Evolutionary conservation across 1,284 basidiomycete genomes (phyloP).

Genomic region (Ganoderma boninense): DNA sequence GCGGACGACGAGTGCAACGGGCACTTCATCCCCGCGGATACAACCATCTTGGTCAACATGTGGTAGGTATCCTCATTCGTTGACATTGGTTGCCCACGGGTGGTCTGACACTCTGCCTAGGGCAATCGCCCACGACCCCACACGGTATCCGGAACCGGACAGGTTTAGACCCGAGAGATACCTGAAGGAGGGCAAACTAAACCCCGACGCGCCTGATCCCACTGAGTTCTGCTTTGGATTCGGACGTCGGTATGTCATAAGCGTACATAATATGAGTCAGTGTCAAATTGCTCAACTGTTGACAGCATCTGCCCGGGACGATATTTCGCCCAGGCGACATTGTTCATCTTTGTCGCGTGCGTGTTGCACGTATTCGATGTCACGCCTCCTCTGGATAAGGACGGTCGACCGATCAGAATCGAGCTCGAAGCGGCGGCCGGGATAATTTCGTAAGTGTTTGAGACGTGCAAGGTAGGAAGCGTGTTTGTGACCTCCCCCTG

Average conservation of each 20-base stretch:
- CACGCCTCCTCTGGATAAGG: background rate
- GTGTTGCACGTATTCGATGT: background rate
- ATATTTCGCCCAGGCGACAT: background rate
- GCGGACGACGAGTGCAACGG: conserved; percentile 36
- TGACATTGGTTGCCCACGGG: background rate
- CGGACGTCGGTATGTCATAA: conserved; percentile 13
- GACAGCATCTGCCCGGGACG: conserved; percentile 3
- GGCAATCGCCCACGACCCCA: conserved; percentile 13
- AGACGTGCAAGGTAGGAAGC: too few species aligned
- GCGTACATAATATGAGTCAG: background rate
- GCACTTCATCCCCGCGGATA: conserved; percentile 31
- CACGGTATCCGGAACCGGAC: conserved; percentile 11
- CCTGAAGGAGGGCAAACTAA: conserved; percentile 13
- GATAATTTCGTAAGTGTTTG: background rate
- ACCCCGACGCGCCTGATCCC: conserved; percentile 7
- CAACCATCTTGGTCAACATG: conserved; percentile 21
- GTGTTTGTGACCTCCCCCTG: background rate
- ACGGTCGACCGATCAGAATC: conserved; percentile 1
- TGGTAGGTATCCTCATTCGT: conserved; percentile 19
- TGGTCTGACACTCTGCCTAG: background rate
- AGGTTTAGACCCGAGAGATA: conserved; percentile 17
- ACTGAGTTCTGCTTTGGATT: conserved; percentile 19
- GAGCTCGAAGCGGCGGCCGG: background rate
- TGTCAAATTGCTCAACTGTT: background rate
- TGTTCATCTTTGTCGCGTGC: background rate